Percentiles rank a stretch among this genome's conserved stretches.
Conservation (phyloP, 2,329 filamentous ascomycete genomes). For the Ophiocordyceps polyrhachis-furcata region DNA sequence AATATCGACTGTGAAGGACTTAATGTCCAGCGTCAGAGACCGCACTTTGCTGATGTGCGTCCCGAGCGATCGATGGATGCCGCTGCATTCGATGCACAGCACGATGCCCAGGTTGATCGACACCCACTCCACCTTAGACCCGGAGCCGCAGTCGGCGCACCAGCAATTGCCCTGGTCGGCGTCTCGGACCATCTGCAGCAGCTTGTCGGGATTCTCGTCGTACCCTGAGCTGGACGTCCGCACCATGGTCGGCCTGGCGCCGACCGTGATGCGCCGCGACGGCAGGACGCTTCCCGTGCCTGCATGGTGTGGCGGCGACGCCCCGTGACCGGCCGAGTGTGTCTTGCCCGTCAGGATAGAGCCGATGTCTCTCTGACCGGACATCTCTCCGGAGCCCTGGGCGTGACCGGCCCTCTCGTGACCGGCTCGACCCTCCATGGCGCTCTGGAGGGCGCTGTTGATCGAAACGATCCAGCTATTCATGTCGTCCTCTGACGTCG, state of each 20-base stretch:
- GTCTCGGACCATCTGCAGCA: conserved; percentile 73
- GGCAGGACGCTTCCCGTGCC: conserved; percentile 36
- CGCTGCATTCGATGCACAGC: conserved; percentile 93
- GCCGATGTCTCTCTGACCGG: conserved; percentile 68
- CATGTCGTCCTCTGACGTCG: conserved; percentile 96
- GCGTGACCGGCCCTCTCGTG: conserved; percentile 29
- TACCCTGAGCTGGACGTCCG: conserved; percentile 51
- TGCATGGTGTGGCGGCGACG: conserved; percentile 29
- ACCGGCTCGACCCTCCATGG: conserved; percentile 63
- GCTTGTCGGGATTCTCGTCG: conserved; percentile 68
- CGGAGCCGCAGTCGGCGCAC: conserved; percentile 88
- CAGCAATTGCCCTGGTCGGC: conserved; percentile 82
- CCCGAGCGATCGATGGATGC: conserved; percentile 86
- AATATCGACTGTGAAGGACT: conserved; percentile 91
- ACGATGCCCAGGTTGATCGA: conserved; percentile 96
- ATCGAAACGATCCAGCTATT: conserved; percentile 89
- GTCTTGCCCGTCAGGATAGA: conserved; percentile 88
- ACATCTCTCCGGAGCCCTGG: conserved; percentile 25
- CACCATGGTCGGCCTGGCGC: conserved; percentile 58
- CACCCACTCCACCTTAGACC: conserved; percentile 92
- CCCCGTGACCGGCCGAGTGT: conserved; percentile 42
- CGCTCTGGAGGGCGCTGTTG: conserved; percentile 92
- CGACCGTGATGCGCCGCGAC: conserved; percentile 74
- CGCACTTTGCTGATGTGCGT: conserved; percentile 97
- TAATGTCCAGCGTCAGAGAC: conserved; percentile 85